Evolutionary conservation across 73 alveolate species (phyloP), one percentile per base, ranked within the genome.

Genomic region (Durusdinium trenchii): DNA sequence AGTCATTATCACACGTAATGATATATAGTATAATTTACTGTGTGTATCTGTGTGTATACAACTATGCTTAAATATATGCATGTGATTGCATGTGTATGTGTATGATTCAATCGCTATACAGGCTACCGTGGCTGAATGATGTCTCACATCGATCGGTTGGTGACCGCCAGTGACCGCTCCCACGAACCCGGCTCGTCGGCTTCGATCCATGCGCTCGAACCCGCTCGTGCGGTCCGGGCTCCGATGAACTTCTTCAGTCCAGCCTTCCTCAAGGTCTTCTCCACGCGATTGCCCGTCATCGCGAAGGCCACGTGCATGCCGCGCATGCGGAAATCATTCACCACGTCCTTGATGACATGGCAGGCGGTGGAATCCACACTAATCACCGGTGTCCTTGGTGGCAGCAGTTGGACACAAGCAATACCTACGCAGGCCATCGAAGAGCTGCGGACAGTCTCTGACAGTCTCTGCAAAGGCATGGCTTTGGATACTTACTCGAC

Each of bases 381-480:
- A 84, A 94, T 78, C 99, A 94, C 99, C 67, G 99, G 93, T 32
- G 99, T 94, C 99, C 85, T 94, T 26, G 61, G 87, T 45, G 57
- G 38, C 38, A 5, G 14, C 73, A 23, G 73, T 35, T 3, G 73
- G 35, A 23, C 30, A 26, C 73, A 23, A 35, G 52, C 54, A 57
- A 57, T 57, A 16, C 23, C 54, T 36, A 10, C 50, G 6, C 26
- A 12, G 32, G 54, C 40, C n/a, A n/a, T n/a, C 0, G 91, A 64
- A 2, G 69, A 48, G 71, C 50, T 48, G 91, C 3, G 30, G 73
- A 32, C n/a, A 60, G 18, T 23, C 18, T 60, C n/a, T 60, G 18
- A 0, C 30, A 0, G n/a, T 32, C 73, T 23, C 18, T 60, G 73
- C 73, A 60, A 60, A 60, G 73, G 30, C 4, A 2, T 60, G 18